Evolutionary conservation across 2,329 filamentous ascomycete genomes (phyloP).

Genomic region (Fusarium newnesense): DNA sequence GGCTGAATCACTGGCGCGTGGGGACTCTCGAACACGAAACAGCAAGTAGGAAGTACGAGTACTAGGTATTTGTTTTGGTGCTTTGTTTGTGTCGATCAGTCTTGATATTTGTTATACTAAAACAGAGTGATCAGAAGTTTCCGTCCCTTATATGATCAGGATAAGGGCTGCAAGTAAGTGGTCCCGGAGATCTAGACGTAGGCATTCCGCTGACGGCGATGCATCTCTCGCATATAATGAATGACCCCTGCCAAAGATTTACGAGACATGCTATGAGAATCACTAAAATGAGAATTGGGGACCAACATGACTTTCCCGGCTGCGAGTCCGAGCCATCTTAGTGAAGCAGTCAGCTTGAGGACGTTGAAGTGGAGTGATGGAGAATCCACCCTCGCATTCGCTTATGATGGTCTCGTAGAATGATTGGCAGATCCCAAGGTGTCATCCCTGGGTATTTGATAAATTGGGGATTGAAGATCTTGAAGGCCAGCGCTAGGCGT

Average conservation of each 20-base stretch:
- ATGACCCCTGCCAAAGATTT: not conserved
- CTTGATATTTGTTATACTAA: not conserved
- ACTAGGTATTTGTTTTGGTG: not conserved
- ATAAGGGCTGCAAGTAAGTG: not conserved
- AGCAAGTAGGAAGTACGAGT: not conserved
- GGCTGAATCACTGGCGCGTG: not conserved
- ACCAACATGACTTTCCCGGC: not conserved
- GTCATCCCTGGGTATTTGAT: not conserved
- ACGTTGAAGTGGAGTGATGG: constrained; percentile 18
- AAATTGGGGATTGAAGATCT: not conserved
- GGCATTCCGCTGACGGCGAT: not conserved
- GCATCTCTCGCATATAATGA: not conserved
- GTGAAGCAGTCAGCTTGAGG: constrained; percentile 2
- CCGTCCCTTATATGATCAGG: not conserved
- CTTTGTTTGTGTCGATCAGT: not conserved
- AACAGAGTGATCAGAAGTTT: not conserved
- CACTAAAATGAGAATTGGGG: not conserved
- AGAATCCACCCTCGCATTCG: constrained; percentile 32
- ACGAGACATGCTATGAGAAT: not conserved
- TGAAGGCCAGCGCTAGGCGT: constrained; percentile 8
- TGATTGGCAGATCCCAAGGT: not conserved
- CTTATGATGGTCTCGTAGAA: not conserved
- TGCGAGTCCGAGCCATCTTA: not conserved
- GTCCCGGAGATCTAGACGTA: not conserved
- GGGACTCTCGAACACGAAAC: not conserved